Evolutionary conservation across 2,329 filamentous ascomycete genomes (phyloP), one percentile per base, ranked within the genome.

Genomic region (Aspergillus arachidicola): DNA sequence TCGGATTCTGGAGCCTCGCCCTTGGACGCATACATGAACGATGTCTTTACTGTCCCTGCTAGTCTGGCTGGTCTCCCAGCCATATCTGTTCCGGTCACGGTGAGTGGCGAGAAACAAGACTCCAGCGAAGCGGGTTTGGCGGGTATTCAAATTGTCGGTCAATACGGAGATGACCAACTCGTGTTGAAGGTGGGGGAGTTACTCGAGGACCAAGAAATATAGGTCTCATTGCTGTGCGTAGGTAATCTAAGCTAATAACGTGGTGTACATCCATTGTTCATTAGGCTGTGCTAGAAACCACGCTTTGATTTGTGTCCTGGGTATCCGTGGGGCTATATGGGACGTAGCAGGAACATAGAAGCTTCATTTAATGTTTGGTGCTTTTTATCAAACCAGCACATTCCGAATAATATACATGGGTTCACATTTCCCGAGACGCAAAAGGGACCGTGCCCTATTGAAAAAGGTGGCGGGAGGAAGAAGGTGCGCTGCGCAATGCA

Each of bases 11-110:
- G 53, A n/a, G 64, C 66, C 41, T 76, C 80, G 19, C 78, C 85
- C 0, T 80, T 96, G n/a, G 88, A 94, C 70, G 86, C 86, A 1
- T 98, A 97, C 74, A 91, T 91, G 83, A 97, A 95, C 72, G 95
- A 99, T 79, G 90, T 98, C 1, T 94, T 98, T 71, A 98, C 95
- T 0, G 94, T 99, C 1, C 95, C 95, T 1, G 93, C 94, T 2
- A 97, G 93, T 79, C 81, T 99, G 68, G 95, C 94, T 0, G 95
- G 95, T 0, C 81, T 99, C 60, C 95, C 95, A 3, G 92, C 94
- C 12, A 86, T 97, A 57, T 97, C 91, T 69, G 84, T 99, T 12
- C 94, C 95, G 0, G 83, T 90, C 66, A 76, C 78, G 21, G 72
- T 83, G 63, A 75, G 60, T 6, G 60, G 46, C 28, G 56, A 62